phyloP scores from a whole-genome alignment of 768 basidiomycete species.

The Chalciporus pseudorubinellus region DNA sequence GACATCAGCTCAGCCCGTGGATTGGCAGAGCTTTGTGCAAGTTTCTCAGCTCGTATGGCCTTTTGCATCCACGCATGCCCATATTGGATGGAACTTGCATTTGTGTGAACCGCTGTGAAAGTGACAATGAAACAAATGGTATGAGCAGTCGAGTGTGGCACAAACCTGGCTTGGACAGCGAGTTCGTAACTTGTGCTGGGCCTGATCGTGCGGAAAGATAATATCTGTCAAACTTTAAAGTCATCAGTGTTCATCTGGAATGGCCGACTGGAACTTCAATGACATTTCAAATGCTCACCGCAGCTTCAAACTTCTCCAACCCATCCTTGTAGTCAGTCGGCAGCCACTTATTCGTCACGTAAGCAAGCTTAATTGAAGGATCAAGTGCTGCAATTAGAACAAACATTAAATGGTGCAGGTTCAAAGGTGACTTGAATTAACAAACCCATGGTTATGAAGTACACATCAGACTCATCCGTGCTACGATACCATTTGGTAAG shows the following conservation, averaged over 20 bases:
- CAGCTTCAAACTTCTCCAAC: too few relatives aligned
- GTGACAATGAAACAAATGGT: too few relatives aligned
- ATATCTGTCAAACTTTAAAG: too few relatives aligned
- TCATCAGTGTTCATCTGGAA: too few relatives aligned
- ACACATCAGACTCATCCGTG: background rate
- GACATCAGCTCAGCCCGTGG: background rate
- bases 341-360: background rate
- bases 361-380: background rate
- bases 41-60: background rate
- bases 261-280: too few relatives aligned
- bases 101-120: too few relatives aligned
- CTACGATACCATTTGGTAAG: constrained; percentile 1
- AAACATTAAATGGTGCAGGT: too few relatives aligned
- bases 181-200: too few relatives aligned
- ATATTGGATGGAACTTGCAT: background rate
- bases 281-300: too few relatives aligned
- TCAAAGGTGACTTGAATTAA: background rate
- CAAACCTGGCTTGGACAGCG: too few relatives aligned
- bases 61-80: constrained; percentile 1
- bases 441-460: constrained; percentile 4
- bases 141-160: too few relatives aligned
- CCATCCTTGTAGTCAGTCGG: background rate
- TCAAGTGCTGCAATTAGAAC: background rate
- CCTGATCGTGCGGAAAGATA: too few relatives aligned
- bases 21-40: background rate